A percentile compares a stretch with the other conserved stretches of the same genome.
Conservation (phyloP, 75 land plant species). For the Larix kaempferi region DNA sequence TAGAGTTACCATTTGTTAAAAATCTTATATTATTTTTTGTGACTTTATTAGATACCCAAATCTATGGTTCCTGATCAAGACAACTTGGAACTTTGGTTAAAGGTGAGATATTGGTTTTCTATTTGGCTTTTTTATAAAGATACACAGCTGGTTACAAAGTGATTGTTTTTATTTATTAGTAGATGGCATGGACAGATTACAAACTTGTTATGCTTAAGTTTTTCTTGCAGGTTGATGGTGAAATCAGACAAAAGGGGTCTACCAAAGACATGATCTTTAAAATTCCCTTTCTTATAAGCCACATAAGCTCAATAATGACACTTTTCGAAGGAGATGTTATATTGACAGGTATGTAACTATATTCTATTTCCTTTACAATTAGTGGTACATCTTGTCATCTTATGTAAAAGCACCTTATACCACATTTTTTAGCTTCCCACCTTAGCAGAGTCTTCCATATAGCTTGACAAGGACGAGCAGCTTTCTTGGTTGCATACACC, state of each 20-base stretch:
- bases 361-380: not conserved
- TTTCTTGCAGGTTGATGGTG: slow-evolving; percentile 22
- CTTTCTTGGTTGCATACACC: not conserved
- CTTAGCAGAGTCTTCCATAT: not conserved
- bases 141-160: not conserved
- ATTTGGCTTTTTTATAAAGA: not conserved
- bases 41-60: slow-evolving; percentile 57
- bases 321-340: slow-evolving; percentile 35
- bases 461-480: not conserved
- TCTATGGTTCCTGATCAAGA: slow-evolving; percentile 54
- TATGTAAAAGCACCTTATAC: not conserved
- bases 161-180: not conserved
- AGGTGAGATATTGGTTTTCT: slow-evolving; percentile 36
- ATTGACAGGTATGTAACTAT: slow-evolving; percentile 19
- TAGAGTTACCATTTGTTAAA: no score
- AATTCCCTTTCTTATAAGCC: slow-evolving; percentile 25
- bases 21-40: slow-evolving; percentile 3
- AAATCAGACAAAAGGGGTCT: slow-evolving; percentile 21
- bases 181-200: not conserved
- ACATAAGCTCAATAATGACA: slow-evolving; percentile 33
- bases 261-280: slow-evolving; percentile 34
- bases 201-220: slow-evolving; percentile 5
- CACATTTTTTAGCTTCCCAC: not conserved
- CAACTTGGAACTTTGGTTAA: slow-evolving; percentile 87
- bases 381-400: not conserved